Evolutionary conservation across 495 filamentous ascomycete genomes (phyloP).

Genomic region (Tetracladium marchalianum): DNA sequence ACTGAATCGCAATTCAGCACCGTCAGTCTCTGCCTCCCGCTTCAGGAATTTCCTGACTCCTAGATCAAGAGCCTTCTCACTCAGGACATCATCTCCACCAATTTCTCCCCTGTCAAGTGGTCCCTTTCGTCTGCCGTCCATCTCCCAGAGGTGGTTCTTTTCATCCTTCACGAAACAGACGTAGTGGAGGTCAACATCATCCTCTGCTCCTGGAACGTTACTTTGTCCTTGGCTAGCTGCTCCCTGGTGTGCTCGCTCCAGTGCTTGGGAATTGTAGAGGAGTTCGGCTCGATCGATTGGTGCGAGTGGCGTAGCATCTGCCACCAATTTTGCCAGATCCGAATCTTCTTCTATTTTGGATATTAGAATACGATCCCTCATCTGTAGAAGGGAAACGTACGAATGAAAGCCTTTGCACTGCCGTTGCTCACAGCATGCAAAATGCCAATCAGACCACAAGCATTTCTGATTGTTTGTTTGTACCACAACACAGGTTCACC

Average conservation of each 20-base stretch:
- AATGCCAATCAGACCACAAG: conserved; percentile 77
- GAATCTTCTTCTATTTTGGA: conserved; percentile 27
- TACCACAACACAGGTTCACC: conserved; percentile 62
- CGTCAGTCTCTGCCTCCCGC: conserved; percentile 39
- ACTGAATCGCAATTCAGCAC: conserved; percentile 63
- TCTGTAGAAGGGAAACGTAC: conserved; percentile 21
- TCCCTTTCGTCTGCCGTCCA: conserved; percentile 73
- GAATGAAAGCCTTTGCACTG: conserved; percentile 30
- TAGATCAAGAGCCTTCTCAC: conserved; percentile 52
- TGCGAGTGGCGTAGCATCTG: conserved; percentile 36
- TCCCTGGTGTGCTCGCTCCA: conserved; percentile 63
- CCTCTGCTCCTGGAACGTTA: conserved; percentile 53
- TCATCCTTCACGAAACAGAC: conserved; percentile 72
- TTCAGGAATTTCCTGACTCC: conserved; percentile 59
- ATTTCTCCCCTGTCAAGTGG: conserved; percentile 63
- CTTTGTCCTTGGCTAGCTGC: conserved; percentile 68
- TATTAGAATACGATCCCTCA: conserved; percentile 1
- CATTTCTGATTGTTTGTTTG: conserved; percentile 81
- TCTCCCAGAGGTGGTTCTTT: conserved; percentile 68
- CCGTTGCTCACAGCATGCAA: conserved; percentile 64
- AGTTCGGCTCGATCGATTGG: conserved; percentile 54
- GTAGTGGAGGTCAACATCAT: conserved; percentile 69
- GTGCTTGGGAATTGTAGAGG: conserved; percentile 58
- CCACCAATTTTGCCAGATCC: conserved; percentile 31
- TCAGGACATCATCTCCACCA: conserved; percentile 54